Evolutionary conservation across 2,329 filamentous ascomycete species (phyloP).

Genomic region (Claviceps lovelessii): DNA sequence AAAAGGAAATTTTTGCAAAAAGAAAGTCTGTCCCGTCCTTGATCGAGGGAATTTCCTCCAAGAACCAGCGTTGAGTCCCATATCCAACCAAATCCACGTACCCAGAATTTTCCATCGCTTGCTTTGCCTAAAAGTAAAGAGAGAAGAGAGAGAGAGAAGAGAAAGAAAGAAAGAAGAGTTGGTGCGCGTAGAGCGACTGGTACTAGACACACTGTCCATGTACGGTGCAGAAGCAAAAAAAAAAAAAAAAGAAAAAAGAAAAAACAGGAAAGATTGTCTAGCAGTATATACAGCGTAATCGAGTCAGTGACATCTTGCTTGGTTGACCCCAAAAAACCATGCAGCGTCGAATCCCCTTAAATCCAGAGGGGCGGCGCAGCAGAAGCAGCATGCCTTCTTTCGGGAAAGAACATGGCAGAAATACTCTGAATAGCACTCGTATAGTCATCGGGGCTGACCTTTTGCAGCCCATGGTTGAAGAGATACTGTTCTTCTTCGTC

Average conservation of each 20-base stretch:
- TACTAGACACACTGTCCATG: slow-evolving; percentile 1
- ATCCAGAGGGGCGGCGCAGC: slow-evolving; percentile 34
- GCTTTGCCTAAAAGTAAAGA: neutral
- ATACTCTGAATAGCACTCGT: slow-evolving; percentile 62
- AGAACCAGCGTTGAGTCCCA: slow-evolving; percentile 6
- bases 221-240: neutral
- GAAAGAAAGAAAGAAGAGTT: neutral
- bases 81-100: neutral
- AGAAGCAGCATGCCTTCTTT: slow-evolving; percentile 18
- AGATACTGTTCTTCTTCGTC: slow-evolving; percentile 58
- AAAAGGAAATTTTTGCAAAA: neutral
- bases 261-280: slow-evolving; percentile 4
- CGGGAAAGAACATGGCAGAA: slow-evolving; percentile 44
- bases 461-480: slow-evolving; percentile 51
- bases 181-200: slow-evolving; percentile 1
- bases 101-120: neutral
- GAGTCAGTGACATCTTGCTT: slow-evolving; percentile 2
- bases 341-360: slow-evolving; percentile 13
- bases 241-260: slow-evolving; percentile 5
- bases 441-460: slow-evolving; percentile 72
- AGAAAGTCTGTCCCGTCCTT: neutral
- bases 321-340: too few relatives aligned
- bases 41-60: neutral
- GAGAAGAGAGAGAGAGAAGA: neutral
- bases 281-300: slow-evolving; percentile 21